Percentiles rank a stretch among this genome's conserved stretches.
These are phyloP conservation scores for Cladophialophora exuberans DNA, from an alignment of 2,329 filamentous ascomycete genomes.

Conservation along the genomic window DNA sequence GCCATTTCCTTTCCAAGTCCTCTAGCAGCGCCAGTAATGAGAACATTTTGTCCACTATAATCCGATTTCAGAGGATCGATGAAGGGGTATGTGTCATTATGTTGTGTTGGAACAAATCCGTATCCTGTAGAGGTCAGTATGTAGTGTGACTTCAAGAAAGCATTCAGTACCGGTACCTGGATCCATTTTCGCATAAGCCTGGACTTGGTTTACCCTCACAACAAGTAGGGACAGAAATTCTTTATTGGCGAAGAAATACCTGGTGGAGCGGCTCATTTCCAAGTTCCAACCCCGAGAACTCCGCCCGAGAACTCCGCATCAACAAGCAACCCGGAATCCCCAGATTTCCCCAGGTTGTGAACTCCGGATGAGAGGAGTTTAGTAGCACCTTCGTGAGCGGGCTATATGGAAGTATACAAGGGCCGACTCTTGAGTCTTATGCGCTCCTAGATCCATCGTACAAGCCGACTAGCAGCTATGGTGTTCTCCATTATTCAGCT, in stretches of 20 bases:
- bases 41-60: slow-evolving; percentile 39
- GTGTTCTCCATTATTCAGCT: background rate
- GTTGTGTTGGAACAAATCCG: slow-evolving; percentile 30
- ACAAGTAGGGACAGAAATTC: no score
- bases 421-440: no score
- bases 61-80: slow-evolving; percentile 46
- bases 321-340: no score
- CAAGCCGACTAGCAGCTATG: background rate
- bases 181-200: no score
- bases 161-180: background rate
- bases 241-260: no score
- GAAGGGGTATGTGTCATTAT: slow-evolving; percentile 57
- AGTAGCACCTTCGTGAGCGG: no score
- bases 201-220: no score
- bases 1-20: slow-evolving; percentile 43
- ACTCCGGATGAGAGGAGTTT: no score
- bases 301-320: background rate
- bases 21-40: slow-evolving; percentile 42
- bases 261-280: no score
- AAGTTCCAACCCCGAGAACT: slow-evolving; percentile 1
- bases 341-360: no score
- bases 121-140: slow-evolving; percentile 8
- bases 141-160: background rate
- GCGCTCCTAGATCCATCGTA: no score
- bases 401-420: no score